Evolutionary conservation across 768 basidiomycete genomes (phyloP), one percentile per base, ranked within the genome.

Genomic region (Suillus hirtellus): DNA sequence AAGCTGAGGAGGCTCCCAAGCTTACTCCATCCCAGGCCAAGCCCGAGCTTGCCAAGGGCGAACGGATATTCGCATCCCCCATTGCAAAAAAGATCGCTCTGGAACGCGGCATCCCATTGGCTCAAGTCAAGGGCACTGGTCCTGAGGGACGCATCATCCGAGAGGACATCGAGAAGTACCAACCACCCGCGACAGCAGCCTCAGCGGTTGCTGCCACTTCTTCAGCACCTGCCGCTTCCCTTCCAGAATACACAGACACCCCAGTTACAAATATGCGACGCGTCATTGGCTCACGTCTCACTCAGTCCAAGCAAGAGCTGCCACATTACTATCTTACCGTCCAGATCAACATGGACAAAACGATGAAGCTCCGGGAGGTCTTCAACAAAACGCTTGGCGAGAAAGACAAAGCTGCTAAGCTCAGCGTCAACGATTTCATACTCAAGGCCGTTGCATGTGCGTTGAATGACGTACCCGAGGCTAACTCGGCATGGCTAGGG

Each of bases 361-460:
- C 95, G 21, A 75, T 92, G 73, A 99, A 97, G 79, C 84, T 99
- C 66, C 85, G 97, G 56, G 89, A 96, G 77, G 89, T 98, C 66
- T 99, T 99, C 82, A 99, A 99, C 85, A 89, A 89, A 77, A 83
- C 90, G 19, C 77, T 94, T 44, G 83, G 84, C 31, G 92, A 93
- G 71, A 91, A 92, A 78, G 93, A 95, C 75, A 96, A 96, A 80
- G 78, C 83, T 50, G 88, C 91, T 38, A 99, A 99, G 81, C 85
- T 99, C 60, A 96, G 93, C 68, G 93, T 99, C 64, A 99, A 99
- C 76, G 97, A 99, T 79, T 99, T 99, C 75, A 86, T 99, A 71
- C 88, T 99, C 73, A 99, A 99, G 79, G 97, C 95, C 5, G 87
- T 91, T 38, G 87, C 91, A 10, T 90, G 94, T 70, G 96, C 97